phyloP scores from a whole-genome alignment of 108 stramenopile genomes.

The Aurantiochytrium sp. region DNA sequence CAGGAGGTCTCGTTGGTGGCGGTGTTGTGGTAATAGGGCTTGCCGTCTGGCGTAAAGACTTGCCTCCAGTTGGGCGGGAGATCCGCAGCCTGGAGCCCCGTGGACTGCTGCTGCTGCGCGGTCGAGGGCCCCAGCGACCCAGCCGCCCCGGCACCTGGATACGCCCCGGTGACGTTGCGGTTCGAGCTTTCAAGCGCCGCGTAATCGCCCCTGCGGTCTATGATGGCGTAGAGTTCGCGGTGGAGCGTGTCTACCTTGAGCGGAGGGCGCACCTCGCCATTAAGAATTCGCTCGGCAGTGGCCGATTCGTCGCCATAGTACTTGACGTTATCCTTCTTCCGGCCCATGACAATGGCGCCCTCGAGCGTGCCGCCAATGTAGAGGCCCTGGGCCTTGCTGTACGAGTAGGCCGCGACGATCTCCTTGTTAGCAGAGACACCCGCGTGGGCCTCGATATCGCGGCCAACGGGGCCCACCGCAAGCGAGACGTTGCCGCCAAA shows the following conservation, averaged over 20 bases:
- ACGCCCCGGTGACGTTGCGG: too few relatives aligned
- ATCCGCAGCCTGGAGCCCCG: neutral
- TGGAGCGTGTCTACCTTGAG: constrained; percentile 9
- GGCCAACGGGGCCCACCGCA: constrained; percentile 13
- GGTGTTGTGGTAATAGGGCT: constrained; percentile 8
- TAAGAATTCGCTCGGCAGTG: neutral
- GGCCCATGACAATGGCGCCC: neutral
- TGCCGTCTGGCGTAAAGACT: constrained; percentile 5
- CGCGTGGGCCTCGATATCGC: neutral
- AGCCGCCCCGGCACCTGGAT: too few relatives aligned
- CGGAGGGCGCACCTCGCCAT: neutral
- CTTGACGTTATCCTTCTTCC: neutral
- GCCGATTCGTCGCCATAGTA: neutral
- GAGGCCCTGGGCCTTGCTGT: neutral
- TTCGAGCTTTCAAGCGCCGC: neutral
- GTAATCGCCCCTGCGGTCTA: neutral
- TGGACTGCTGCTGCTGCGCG: too few relatives aligned
- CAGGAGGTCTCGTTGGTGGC: constrained; percentile 8
- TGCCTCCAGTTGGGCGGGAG: neutral
- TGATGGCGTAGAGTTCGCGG: constrained; percentile 7
- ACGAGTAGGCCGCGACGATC: constrained; percentile 12
- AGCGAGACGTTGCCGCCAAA: neutral
- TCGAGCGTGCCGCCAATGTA: constrained; percentile 10
- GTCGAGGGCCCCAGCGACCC: too few relatives aligned
- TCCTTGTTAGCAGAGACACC: neutral